These are phyloP conservation scores for Botryotinia globosa DNA, from an alignment of 2,329 filamentous ascomycete genomes.

Conservation along the genomic window DNA sequence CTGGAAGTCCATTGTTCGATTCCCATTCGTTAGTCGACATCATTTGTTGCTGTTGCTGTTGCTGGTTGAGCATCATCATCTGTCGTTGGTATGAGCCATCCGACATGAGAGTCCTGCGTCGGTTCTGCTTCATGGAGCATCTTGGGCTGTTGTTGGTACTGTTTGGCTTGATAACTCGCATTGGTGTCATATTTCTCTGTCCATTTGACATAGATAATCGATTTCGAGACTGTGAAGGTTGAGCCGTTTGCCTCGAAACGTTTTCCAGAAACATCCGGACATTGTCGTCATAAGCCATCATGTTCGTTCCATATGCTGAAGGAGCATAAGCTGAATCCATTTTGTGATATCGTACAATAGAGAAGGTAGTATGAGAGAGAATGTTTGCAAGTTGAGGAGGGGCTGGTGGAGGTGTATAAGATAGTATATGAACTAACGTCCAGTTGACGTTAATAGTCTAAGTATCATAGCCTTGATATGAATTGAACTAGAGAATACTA, in stretches of 20 bases:
- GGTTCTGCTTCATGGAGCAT: conserved; percentile 47
- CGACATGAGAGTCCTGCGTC: conserved; percentile 57
- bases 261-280: conserved; percentile 50
- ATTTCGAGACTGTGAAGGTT: conserved; percentile 47
- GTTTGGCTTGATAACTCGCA: conserved; percentile 62
- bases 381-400: conserved; percentile 10
- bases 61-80: conserved; percentile 37
- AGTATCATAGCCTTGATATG: conserved; percentile 28
- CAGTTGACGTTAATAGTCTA: conserved; percentile 24
- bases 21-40: conserved; percentile 46
- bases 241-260: conserved; percentile 50
- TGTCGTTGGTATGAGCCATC: conserved; percentile 40
- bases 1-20: conserved; percentile 37
- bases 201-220: conserved; percentile 49
- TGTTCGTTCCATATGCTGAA: conserved; percentile 27
- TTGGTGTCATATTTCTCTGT: conserved; percentile 49
- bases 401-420: conserved; percentile 17
- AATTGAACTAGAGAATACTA: conserved; percentile 27
- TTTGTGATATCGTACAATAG: conserved; percentile 21
- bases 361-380: conserved; percentile 4
- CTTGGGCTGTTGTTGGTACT: conserved; percentile 69
- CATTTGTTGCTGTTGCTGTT: conserved; percentile 38
- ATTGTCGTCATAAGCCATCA: conserved; percentile 38
- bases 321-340: conserved; percentile 32
- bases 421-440: conserved; percentile 18